A percentile compares a stretch with the other conserved stretches of the same genome.
Evolutionary conservation across 2,329 filamentous ascomycete species (phyloP).

Genomic region (Hortaea werneckii): DNA sequence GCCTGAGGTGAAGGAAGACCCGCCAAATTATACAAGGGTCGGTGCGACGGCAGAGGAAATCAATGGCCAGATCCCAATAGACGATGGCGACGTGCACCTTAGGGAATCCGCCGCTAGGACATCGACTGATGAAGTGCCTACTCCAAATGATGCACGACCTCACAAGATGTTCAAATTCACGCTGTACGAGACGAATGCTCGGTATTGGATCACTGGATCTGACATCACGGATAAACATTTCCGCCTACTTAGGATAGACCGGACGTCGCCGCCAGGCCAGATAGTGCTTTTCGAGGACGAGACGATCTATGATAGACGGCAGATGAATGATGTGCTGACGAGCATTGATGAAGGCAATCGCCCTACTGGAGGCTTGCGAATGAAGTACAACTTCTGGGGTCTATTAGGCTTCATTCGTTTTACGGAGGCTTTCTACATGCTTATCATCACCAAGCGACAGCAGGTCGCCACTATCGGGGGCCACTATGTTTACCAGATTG

Average conservation of each 20-base stretch:
- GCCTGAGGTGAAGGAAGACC: slow-evolving; percentile 7
- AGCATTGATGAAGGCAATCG: slow-evolving; percentile 94
- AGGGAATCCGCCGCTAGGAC: slow-evolving; percentile 8
- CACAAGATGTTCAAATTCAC: slow-evolving; percentile 82
- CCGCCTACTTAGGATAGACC: slow-evolving; percentile 87
- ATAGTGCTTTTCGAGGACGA: slow-evolving; percentile 86
- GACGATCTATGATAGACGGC: slow-evolving; percentile 81
- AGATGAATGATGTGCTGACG: slow-evolving; percentile 88
- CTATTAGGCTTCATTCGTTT: slow-evolving; percentile 91
- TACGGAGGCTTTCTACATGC: slow-evolving; percentile 93
- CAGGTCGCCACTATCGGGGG: slow-evolving; percentile 94
- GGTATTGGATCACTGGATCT: slow-evolving; percentile 89
- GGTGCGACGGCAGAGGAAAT: slow-evolving; percentile 20
- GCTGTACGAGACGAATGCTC: slow-evolving; percentile 87
- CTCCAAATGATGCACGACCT: slow-evolving; percentile 5
- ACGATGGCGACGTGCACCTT: slow-evolving; percentile 13
- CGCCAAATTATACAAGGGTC: slow-evolving; percentile 16
- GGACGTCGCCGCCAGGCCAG: slow-evolving; percentile 69
- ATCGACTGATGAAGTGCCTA: not conserved
- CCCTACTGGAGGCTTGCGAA: slow-evolving; percentile 75
- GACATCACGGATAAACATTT: slow-evolving; percentile 84
- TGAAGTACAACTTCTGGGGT: slow-evolving; percentile 87
- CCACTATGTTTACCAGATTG: slow-evolving; percentile 91
- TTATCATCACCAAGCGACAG: slow-evolving; percentile 88
- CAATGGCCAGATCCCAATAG: slow-evolving; percentile 11